Base-by-base conservation (phyloP, 2,329 filamentous ascomycete genomes). In the Xylariaceae sp. region DNA sequence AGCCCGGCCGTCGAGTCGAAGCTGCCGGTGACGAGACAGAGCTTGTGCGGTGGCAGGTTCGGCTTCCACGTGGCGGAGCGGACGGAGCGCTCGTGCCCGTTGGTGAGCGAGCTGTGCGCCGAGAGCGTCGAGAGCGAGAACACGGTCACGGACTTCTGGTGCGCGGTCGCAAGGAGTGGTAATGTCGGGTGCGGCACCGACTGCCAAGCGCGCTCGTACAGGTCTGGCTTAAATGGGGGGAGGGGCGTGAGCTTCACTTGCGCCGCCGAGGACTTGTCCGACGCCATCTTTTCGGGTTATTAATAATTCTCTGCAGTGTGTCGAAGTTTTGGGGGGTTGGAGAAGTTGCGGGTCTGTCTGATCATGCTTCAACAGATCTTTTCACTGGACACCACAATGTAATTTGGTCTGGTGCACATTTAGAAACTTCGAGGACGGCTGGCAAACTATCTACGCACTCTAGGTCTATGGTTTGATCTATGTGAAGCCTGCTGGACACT, bases 1-100 rank as follows among this genome's bases (percentile, higher is more conserved):
- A 85, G 76, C 8, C 88, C 92, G 2, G 90, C 89, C 1, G 86
- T 94, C 12, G 87, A 83, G 62, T 98, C 92, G 59, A 98, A 98
- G 60, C 85, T 92, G 3, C 88, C 92, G 0, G 89, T 95, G 4
- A 90, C 89, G 12, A 97, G 75, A 31, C 90, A 87, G 40, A 85
- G 81, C 58, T 81, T 78, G 45, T 71, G 64, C 3, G 68, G 64
- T 11, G 73, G 66, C 30, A 77, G 65, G 44, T 74, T 73, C 0
- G 89, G 88, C 64, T 94, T 94, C 92, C 92, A 98, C 26, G 87
- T 82, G 14, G 82, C 79, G 34, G 80, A 79, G 39, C 92, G 79
- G n/a, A 98, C 81, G 53, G 85, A 92, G 40, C 92, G 85, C 52
- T 88, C 86, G 66, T 98, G 92, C 6, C 90, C 92, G 44, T 88